Conservation (phyloP, 192 early-diverging fungal species). For the Gaertneriomyces sp. region DNA sequence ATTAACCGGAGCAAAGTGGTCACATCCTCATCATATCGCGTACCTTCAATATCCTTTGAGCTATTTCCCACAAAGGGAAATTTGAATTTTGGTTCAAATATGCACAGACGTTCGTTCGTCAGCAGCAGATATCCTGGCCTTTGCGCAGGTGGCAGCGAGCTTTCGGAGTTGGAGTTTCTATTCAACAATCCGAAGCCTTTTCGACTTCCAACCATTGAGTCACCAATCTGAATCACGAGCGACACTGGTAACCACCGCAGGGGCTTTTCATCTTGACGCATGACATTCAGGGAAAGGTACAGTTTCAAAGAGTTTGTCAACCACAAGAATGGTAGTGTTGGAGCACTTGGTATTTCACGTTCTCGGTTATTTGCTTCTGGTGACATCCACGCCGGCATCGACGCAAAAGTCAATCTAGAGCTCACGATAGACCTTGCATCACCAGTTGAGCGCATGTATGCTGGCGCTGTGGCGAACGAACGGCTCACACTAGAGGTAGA, state of each 20-base stretch:
- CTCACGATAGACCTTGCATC: constrained; percentile 4
- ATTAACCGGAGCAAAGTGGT: constrained; percentile 30
- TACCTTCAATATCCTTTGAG: constrained; percentile 1
- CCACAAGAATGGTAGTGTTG: constrained; percentile 44
- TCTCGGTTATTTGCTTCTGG: background rate
- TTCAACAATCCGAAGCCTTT: constrained; percentile 8
- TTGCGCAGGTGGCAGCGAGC: constrained; percentile 12
- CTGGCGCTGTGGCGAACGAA: constrained; percentile 19
- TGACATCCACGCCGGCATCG: constrained; percentile 23
- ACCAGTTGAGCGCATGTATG: background rate
- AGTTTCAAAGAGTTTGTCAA: constrained; percentile 51
- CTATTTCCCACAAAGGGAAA: constrained; percentile 36
- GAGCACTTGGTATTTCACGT: constrained; percentile 30
- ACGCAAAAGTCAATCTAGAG: constrained; percentile 17
- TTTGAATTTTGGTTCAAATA: constrained; percentile 41
- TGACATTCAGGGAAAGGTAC: constrained; percentile 41
- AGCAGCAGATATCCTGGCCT: constrained; percentile 44
- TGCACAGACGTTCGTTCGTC: constrained; percentile 39
- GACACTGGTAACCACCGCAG: constrained; percentile 43
- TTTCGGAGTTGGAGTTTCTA: too few relatives aligned
- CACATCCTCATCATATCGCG: constrained; percentile 41
- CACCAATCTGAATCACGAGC: constrained; percentile 31
- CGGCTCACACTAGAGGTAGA: constrained; percentile 22
- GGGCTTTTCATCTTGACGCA: constrained; percentile 40
- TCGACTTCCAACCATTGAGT: background rate